Base-by-base conservation (phyloP, 106 monocot genomes). In the Dioscorea dumetorum region DNA sequence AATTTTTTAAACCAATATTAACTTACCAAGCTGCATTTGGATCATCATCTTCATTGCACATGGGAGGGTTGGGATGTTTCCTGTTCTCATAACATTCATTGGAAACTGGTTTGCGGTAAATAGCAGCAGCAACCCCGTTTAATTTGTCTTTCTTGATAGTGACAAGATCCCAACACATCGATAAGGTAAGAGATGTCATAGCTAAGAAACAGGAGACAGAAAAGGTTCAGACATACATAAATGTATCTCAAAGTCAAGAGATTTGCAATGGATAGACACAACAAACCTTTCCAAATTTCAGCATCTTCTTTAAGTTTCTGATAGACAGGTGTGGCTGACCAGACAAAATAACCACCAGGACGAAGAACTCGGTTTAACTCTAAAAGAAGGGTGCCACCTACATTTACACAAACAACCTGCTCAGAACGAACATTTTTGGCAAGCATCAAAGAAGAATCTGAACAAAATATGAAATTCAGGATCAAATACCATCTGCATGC, bases 271-370 rank as follows among this genome's bases (percentile, higher is more conserved):
- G 56, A 48, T 49, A 11, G 32, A 49, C 4, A n/a, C 19, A 33
- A 60, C 31, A 21, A 21, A 87, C 94, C 94, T 51, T 81, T 83
- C 95, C 95, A 95, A 41, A 95, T 95, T 32, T 83, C 75, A 17
- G 88, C 91, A 72, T 95, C 95, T 73, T 91, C 95, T 74, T 85
- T 69, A 9, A 95, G 85, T 66, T 88, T 95, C 76, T 91, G 95
- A 73, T 95, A 95, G 1, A 95, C 95, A 21, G 95, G 95, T n/a
- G 95, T 95, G 12, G 91, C 95, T 16, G 95, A 95, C 95, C 95
- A 95, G 23, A 95, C 88, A 71, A 95, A 95, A 64, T 71, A 91
- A 18, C 95, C 95, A 33, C 95, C 95, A 14, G 95, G 95, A 31
- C 95, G 87, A 9, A 95, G 64, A 52, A 91, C 83, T 54, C 95